phyloP scores from a whole-genome alignment of 2,329 filamentous ascomycete species.

The Calonectria hawksworthii region DNA sequence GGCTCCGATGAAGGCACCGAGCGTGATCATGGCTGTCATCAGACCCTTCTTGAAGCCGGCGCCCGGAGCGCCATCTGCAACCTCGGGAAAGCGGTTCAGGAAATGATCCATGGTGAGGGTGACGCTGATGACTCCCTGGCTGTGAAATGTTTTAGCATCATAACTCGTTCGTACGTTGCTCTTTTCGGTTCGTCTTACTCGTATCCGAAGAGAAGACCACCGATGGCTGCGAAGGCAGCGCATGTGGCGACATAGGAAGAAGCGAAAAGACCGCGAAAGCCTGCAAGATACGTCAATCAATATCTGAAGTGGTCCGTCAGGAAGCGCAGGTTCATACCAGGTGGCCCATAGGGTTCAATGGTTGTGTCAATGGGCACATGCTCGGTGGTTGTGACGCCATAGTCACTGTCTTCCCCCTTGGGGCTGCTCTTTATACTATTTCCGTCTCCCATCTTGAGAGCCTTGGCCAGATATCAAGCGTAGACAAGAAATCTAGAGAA shows the following conservation, averaged over 20 bases:
- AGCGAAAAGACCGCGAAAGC: conserved; percentile 48
- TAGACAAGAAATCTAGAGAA: neutral
- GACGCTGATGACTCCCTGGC: conserved; percentile 57
- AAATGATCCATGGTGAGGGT: conserved; percentile 54
- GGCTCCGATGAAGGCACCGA: conserved; percentile 63
- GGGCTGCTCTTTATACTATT: neutral
- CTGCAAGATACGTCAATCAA: conserved; percentile 25
- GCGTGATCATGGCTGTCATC: conserved; percentile 63
- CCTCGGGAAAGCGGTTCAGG: conserved; percentile 49
- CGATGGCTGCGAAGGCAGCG: conserved; percentile 52
- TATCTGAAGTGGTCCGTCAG: neutral
- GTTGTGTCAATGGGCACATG: neutral
- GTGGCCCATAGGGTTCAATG: conserved; percentile 42
- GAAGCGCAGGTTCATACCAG: conserved; percentile 39
- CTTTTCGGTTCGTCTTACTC: conserved; percentile 23
- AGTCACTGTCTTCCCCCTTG: neutral
- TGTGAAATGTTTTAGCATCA: no score
- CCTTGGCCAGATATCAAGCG: neutral
- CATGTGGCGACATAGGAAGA: conserved; percentile 51
- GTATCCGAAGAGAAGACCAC: conserved; percentile 56
- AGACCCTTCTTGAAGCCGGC: conserved; percentile 56
- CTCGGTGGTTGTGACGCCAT: neutral
- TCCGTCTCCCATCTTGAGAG: neutral
- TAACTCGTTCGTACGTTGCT: no score
- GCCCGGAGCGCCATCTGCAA: conserved; percentile 51